Conservation (phyloP, 164 flowering plant genomes). For the Malania oleifera region DNA sequence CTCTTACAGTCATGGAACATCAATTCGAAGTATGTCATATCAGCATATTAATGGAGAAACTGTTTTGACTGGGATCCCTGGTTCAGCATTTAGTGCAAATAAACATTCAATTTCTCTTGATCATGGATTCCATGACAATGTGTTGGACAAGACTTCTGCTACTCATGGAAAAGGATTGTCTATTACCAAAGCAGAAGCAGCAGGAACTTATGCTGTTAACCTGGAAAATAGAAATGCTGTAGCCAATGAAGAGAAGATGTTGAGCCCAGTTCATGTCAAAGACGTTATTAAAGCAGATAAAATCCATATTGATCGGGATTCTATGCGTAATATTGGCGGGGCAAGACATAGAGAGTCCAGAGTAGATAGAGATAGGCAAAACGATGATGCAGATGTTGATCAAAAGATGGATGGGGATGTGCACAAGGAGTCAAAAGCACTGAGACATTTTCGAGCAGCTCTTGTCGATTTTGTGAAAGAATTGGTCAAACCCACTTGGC, state of each 20-base stretch:
- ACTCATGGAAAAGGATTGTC: constrained; percentile 16
- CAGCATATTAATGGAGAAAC: constrained; percentile 26
- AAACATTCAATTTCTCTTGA: constrained; percentile 16
- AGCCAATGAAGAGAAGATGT: constrained; percentile 23
- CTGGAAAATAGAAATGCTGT: constrained; percentile 15
- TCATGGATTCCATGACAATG: constrained; percentile 13
- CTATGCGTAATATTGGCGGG: constrained; percentile 21
- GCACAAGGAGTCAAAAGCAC: constrained; percentile 44
- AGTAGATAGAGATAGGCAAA: constrained; percentile 20
- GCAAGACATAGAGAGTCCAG: constrained; percentile 18
- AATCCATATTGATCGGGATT: constrained; percentile 11
- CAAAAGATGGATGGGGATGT: constrained; percentile 17
- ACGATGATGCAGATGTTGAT: constrained; percentile 21
- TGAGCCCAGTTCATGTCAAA: constrained; percentile 16
- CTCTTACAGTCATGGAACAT: constrained; percentile 16
- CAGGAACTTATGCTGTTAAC: constrained; percentile 26
- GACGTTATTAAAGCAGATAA: constrained; percentile 21
- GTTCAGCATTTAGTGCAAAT: constrained; percentile 20
- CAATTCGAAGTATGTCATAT: constrained; percentile 14
- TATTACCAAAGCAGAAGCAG: constrained; percentile 22
- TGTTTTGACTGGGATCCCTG: constrained; percentile 10
- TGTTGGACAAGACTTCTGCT: constrained; percentile 18
- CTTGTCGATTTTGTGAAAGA: constrained; percentile 77
- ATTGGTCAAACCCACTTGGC: constrained; percentile 80
- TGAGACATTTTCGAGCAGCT: constrained; percentile 55